Conservation (phyloP, 2,329 filamentous ascomycete species). For the Alternaria sp. region DNA sequence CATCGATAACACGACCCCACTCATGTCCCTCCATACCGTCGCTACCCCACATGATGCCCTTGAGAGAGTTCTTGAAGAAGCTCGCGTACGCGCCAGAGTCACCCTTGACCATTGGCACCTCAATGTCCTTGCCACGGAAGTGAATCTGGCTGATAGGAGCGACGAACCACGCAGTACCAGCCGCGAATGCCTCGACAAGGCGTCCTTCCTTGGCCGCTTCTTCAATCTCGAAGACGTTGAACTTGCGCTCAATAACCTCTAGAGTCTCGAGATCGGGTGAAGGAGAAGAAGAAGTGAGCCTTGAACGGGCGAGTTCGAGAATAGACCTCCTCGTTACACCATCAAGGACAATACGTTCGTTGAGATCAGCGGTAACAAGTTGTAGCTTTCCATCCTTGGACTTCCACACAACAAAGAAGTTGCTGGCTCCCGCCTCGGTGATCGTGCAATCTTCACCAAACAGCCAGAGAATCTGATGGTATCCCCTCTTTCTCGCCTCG, state of each 20-base stretch:
- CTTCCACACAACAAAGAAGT: constrained; percentile 89
- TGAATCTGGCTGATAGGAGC: constrained; percentile 57
- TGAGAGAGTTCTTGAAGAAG: constrained; percentile 57
- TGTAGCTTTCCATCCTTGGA: constrained; percentile 70
- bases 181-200: constrained; percentile 83
- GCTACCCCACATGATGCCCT: constrained; percentile 60
- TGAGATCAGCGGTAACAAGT: constrained; percentile 84
- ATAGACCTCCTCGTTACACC: constrained; percentile 87
- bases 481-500: constrained; percentile 77
- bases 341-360: constrained; percentile 84
- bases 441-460: constrained; percentile 80
- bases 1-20: constrained; percentile 58
- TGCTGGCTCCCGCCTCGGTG: constrained; percentile 90
- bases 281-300: constrained; percentile 57
- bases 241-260: constrained; percentile 82
- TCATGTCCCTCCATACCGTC: constrained; percentile 55
- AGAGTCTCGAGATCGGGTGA: constrained; percentile 53
- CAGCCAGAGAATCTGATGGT: constrained; percentile 93
- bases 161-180: constrained; percentile 76
- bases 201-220: constrained; percentile 78
- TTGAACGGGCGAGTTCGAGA: constrained; percentile 73
- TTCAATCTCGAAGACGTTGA: constrained; percentile 80
- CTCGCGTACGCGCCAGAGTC: constrained; percentile 55
- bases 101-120: constrained; percentile 54
- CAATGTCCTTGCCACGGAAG: constrained; percentile 56